Percentiles rank a stretch among this genome's conserved stretches.
Evolutionary conservation across 1,284 basidiomycete species (phyloP).

Genomic region (Ustilago vetiveriae): DNA sequence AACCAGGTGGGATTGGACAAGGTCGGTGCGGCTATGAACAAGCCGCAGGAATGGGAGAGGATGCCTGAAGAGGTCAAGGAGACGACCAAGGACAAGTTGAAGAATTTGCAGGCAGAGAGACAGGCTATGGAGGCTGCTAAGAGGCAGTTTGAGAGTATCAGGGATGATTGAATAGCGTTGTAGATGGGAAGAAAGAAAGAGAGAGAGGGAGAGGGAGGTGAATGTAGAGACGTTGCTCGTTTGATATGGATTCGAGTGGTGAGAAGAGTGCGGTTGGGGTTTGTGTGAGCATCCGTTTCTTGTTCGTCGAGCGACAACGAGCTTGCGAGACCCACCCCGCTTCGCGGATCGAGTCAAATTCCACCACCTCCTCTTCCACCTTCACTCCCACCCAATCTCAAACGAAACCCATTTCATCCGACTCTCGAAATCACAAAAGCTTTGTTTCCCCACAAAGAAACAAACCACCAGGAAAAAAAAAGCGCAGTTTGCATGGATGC

Average conservation of each 20-base stretch:
- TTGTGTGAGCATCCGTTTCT: too few relatives aligned
- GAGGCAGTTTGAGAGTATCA: constrained; percentile 59
- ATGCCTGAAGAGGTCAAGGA: constrained; percentile 61
- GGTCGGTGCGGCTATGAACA: constrained; percentile 50
- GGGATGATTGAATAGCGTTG: constrained; percentile 33
- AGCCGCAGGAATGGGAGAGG: constrained; percentile 56
- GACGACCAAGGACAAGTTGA: constrained; percentile 50
- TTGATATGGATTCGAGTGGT: too few relatives aligned
- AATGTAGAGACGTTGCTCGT: neutral
- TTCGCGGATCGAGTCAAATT: too few relatives aligned
- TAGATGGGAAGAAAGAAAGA: too few relatives aligned
- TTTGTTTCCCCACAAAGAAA: too few relatives aligned
- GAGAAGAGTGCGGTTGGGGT: too few relatives aligned
- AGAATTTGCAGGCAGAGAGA: constrained; percentile 53
- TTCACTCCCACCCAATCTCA: neutral
- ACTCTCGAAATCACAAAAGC: too few relatives aligned
- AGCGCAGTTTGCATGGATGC: neutral
- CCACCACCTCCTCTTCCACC: too few relatives aligned
- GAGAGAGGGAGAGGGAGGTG: too few relatives aligned
- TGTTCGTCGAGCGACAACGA: too few relatives aligned
- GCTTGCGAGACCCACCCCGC: too few relatives aligned
- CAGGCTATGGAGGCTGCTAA: constrained; percentile 54
- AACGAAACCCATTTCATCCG: neutral
- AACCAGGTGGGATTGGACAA: constrained; percentile 54
- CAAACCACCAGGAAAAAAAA: neutral